Conservation (phyloP, 1,284 basidiomycete species). For the Tilletia walkeri region DNA sequence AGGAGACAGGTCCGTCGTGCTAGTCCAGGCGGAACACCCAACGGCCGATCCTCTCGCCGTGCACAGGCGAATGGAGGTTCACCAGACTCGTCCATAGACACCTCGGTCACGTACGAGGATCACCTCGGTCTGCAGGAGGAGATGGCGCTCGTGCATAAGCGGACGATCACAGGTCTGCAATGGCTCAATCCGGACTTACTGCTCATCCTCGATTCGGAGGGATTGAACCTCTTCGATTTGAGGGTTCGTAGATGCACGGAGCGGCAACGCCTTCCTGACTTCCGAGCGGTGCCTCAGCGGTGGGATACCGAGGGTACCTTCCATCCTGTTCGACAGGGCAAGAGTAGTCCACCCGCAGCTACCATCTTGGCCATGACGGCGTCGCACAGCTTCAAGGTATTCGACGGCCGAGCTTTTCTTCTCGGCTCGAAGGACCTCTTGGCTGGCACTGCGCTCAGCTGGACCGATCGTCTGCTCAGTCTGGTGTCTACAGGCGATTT, state of each 20-base stretch:
- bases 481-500: conserved; percentile 85
- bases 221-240: conserved; percentile 39
- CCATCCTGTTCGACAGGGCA: conserved; percentile 48
- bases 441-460: conserved; percentile 84
- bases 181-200: conserved; percentile 58
- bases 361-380: conserved; percentile 55
- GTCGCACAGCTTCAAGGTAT: conserved; percentile 68
- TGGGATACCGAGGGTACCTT: not conserved
- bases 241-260: conserved; percentile 38
- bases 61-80: conserved; percentile 64
- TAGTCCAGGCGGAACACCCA: not conserved
- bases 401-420: conserved; percentile 87
- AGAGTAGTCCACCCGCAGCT: conserved; percentile 56
- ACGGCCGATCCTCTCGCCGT: not conserved
- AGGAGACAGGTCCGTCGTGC: conserved; percentile 7
- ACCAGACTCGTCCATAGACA: not conserved
- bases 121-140: conserved; percentile 23
- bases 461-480: conserved; percentile 87
- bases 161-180: conserved; percentile 57
- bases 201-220: conserved; percentile 31
- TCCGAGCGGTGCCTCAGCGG: not conserved
- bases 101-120: conserved; percentile 15
- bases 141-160: conserved; percentile 53
- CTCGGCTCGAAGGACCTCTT: conserved; percentile 66
- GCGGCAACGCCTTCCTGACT: conserved; percentile 25